These are phyloP conservation scores for Acidiella bohemica DNA, from an alignment of 495 filamentous ascomycete species.

Conservation along the genomic window DNA sequence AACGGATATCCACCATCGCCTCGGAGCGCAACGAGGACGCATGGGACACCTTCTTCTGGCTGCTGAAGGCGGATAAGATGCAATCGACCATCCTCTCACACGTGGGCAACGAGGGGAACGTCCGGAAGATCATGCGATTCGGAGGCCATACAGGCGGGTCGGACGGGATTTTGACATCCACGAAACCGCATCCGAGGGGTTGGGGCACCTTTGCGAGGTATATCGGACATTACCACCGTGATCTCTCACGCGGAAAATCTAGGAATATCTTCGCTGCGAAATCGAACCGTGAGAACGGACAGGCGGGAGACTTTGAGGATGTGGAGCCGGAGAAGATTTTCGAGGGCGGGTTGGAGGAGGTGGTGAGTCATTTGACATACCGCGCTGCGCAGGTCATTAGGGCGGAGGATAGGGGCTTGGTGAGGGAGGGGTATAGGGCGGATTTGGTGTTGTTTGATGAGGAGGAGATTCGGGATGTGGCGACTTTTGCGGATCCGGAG, in stretches of 20 bases:
- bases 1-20: conserved; percentile 9
- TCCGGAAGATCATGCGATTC: conserved; percentile 14
- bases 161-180: conserved; percentile 11
- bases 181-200: conserved; percentile 15
- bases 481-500: conserved; percentile 13
- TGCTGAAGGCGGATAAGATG: conserved; percentile 13
- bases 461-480: conserved; percentile 7
- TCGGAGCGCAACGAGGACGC: conserved; percentile 2
- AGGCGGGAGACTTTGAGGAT: conserved; percentile 5
- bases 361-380: conserved; percentile 10
- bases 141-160: conserved; percentile 11
- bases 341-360: conserved; percentile 13
- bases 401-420: conserved; percentile 7
- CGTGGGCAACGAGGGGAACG: conserved; percentile 10
- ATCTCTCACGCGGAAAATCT: conserved; percentile 4
- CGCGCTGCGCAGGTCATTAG: conserved; percentile 8
- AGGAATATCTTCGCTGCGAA: conserved; percentile 9
- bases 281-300: neutral
- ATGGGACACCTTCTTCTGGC: conserved; percentile 9
- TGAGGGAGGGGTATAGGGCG: conserved; percentile 10
- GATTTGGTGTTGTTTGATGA: conserved; percentile 15
- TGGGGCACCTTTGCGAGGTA: conserved; percentile 16
- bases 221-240: conserved; percentile 10
- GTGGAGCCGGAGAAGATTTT: conserved; percentile 13
- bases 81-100: conserved; percentile 10